Evolutionary conservation across 116 monocot species (phyloP).

Genomic region (Posidonia oceanica): DNA sequence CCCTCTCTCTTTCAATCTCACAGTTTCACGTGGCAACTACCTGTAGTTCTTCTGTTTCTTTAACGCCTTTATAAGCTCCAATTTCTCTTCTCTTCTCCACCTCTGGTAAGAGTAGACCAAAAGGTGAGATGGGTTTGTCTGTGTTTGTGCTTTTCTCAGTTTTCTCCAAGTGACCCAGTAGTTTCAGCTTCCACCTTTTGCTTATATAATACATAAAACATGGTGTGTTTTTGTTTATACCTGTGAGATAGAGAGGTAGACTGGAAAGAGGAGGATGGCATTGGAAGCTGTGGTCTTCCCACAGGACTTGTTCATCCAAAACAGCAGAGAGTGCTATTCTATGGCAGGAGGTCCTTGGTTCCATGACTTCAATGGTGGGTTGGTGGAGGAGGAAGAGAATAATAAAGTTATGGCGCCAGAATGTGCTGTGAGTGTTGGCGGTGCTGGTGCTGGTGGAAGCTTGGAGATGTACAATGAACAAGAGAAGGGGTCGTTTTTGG

Average conservation of each 20-base stretch:
- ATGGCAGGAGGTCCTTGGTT: neutral
- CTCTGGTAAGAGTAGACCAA: neutral
- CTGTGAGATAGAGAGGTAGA: neutral
- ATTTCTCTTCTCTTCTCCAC: neutral
- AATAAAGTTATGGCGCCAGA: neutral
- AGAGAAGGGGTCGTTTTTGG: neutral
- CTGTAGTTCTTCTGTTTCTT: neutral
- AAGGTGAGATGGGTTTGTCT: neutral
- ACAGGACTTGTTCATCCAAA: conserved; percentile 7
- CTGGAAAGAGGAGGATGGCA: conserved; percentile 6
- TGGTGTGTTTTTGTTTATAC: neutral
- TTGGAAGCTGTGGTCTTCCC: conserved; percentile 12
- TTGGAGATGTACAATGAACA: conserved; percentile 5
- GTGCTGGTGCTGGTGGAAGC: neutral
- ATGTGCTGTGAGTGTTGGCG: neutral
- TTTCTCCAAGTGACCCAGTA: neutral
- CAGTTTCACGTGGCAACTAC: conserved; percentile 5
- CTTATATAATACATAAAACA: neutral
- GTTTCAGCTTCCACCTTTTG: neutral
- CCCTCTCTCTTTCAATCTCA: neutral
- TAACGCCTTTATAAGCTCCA: neutral
- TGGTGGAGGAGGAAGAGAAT: neutral
- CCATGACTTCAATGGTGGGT: neutral
- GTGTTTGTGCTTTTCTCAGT: neutral
- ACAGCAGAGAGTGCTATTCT: conserved; percentile 3